A percentile compares a stretch with the other conserved stretches of the same genome.
These are phyloP conservation scores for Ophiocordyceps sinensis DNA, from an alignment of 2,329 filamentous ascomycete genomes.

Conservation along the genomic window DNA sequence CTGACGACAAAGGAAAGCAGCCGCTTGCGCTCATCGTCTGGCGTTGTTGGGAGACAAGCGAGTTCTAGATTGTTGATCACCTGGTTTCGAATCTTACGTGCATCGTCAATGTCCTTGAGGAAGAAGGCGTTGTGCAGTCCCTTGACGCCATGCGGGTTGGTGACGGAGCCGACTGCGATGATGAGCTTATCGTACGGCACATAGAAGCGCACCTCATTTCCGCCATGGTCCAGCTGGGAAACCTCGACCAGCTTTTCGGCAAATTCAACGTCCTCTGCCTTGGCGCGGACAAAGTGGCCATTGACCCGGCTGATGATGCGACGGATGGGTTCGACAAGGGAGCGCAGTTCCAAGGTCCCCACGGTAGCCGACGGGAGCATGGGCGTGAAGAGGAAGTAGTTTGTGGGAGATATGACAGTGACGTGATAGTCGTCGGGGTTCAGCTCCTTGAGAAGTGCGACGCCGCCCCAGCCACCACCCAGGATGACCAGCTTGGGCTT, in stretches of 20 bases:
- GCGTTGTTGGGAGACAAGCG: conserved; percentile 83
- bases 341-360: conserved; percentile 81
- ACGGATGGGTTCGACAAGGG: conserved; percentile 83
- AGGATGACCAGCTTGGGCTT: conserved; percentile 90
- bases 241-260: conserved; percentile 83
- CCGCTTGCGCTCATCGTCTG: conserved; percentile 72
- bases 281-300: conserved; percentile 82
- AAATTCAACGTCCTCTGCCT: conserved; percentile 81
- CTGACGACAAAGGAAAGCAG: conserved; percentile 92
- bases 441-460: conserved; percentile 79
- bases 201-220: conserved; percentile 73
- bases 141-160: conserved; percentile 91
- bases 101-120: conserved; percentile 89
- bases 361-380: conserved; percentile 97
- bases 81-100: conserved; percentile 74
- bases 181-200: conserved; percentile 96
- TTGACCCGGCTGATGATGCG: conserved; percentile 63
- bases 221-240: conserved; percentile 53
- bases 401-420: conserved; percentile 84
- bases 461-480: conserved; percentile 89
- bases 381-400: conserved; percentile 96
- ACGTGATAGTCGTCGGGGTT: conserved; percentile 90
- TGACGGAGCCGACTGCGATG: conserved; percentile 78
- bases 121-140: conserved; percentile 90
- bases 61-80: conserved; percentile 81